Conservation (phyloP, 2,329 filamentous ascomycete species). For the Phoma sp. region DNA sequence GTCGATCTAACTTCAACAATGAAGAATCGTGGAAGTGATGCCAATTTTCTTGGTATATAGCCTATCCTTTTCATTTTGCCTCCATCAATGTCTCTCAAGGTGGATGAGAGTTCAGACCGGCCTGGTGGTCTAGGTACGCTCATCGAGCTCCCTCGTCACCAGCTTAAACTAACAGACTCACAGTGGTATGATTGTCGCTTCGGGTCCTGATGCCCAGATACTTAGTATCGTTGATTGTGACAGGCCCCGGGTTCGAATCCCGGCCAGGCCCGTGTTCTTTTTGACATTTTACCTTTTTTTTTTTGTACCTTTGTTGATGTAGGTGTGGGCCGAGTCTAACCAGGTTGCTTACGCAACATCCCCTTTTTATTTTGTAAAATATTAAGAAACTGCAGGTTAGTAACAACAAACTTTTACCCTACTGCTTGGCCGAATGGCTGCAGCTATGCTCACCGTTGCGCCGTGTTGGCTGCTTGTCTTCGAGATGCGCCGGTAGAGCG, state of each 20-base stretch:
- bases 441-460: too few species aligned
- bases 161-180: too few species aligned
- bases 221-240: conserved; percentile 38
- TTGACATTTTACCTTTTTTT: not conserved
- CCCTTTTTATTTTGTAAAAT: too few species aligned
- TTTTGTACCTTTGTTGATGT: not conserved
- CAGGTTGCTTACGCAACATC: too few species aligned
- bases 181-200: conserved; percentile 46
- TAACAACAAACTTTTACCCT: too few species aligned
- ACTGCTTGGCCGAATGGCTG: too few species aligned
- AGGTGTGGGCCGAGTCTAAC: too few species aligned
- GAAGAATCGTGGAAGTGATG: not conserved
- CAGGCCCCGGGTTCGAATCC: conserved; percentile 50
- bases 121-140: conserved; percentile 1
- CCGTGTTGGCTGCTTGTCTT: too few species aligned
- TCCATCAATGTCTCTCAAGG: conserved; percentile 4
- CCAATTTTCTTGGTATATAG: not conserved
- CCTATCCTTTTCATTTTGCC: rapidly evolving
- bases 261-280: conserved; percentile 35
- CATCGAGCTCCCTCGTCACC: not conserved
- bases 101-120: not conserved
- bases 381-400: too few species aligned
- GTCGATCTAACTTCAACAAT: too few species aligned
- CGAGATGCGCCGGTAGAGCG: too few species aligned
- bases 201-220: conserved; percentile 25